A percentile compares a stretch with the other conserved stretches of the same genome.
Evolutionary conservation across 176 grass and related monocot species (phyloP).

Genomic region (Aegilops bicornis): DNA sequence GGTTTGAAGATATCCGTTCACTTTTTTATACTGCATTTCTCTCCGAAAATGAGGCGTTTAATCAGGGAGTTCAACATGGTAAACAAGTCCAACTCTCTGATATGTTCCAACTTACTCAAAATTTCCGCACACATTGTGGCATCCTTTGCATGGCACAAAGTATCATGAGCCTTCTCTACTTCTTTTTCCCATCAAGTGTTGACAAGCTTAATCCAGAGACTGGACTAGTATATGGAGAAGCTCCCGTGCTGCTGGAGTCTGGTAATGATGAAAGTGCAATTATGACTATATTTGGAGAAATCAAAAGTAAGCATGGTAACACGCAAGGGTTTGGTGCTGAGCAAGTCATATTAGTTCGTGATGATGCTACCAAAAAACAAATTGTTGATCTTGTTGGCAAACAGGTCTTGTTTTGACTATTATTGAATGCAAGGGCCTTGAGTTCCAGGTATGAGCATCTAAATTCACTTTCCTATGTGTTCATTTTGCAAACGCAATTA

Average conservation of each 20-base stretch:
- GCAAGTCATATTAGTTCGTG: constrained; percentile 72
- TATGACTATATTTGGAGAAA: constrained; percentile 76
- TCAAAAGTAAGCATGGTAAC: constrained; percentile 1
- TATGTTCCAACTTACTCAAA: constrained; percentile 79
- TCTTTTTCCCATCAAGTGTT: constrained; percentile 69
- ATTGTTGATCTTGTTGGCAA: constrained; percentile 57
- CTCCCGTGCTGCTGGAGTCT: constrained; percentile 81
- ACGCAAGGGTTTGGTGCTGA: constrained; percentile 73
- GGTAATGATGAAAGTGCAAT: constrained; percentile 75
- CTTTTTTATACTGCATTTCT: constrained; percentile 78
- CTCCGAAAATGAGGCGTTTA: constrained; percentile 12
- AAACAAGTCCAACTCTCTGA: constrained; percentile 26
- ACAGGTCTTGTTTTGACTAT: constrained; percentile 81
- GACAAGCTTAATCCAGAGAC: constrained; percentile 70
- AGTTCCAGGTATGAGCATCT: constrained; percentile 65
- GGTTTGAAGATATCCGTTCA: constrained; percentile 80
- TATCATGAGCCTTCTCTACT: constrained; percentile 74
- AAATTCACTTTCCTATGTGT: background rate
- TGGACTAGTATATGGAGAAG: constrained; percentile 81
- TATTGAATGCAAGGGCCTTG: constrained; percentile 90
- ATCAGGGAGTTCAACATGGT: constrained; percentile 38
- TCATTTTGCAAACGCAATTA: background rate
- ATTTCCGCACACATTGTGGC: constrained; percentile 84
- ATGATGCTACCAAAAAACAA: constrained; percentile 64
- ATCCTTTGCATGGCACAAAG: constrained; percentile 74